These are phyloP conservation scores for Coprinopsis strossmayeri DNA, from an alignment of 768 basidiomycete species.

Conservation along the genomic window DNA sequence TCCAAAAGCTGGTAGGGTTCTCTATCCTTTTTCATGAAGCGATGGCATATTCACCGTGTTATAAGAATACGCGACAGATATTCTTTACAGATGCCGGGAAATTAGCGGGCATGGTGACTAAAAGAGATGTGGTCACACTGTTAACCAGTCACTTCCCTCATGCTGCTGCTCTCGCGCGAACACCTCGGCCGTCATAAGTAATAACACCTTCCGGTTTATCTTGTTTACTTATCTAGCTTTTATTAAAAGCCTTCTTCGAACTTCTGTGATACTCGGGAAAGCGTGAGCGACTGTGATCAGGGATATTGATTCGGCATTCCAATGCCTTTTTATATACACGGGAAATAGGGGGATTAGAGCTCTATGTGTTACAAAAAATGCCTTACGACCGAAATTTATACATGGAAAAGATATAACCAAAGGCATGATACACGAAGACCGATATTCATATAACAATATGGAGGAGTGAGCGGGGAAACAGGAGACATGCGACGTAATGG, in stretches of 20 bases:
- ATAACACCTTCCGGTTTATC: neutral
- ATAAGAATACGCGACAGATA: constrained; percentile 61
- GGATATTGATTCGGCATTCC: constrained; percentile 1
- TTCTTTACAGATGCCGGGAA: constrained; percentile 56
- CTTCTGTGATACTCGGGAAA: neutral
- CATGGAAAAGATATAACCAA: constrained; percentile 1
- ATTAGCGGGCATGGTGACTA: constrained; percentile 62
- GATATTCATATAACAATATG: too few relatives aligned
- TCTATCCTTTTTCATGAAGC: neutral
- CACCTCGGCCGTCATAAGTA: neutral
- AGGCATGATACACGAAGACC: too few relatives aligned
- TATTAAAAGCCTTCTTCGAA: neutral
- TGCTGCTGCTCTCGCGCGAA: constrained; percentile 31
- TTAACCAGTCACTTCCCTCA: constrained; percentile 54
- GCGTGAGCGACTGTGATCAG: neutral
- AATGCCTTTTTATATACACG: constrained; percentile 6
- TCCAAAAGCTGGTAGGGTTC: constrained; percentile 58
- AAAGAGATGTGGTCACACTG: constrained; percentile 56
- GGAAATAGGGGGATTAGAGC: constrained; percentile 3
- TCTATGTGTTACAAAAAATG: neutral
- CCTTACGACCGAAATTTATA: neutral
- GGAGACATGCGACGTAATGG: neutral
- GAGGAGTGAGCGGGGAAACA: too few relatives aligned
- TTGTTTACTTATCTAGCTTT: neutral
- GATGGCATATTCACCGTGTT: neutral